Base-by-base conservation (phyloP, 371 early-diverging fungal species). In the Aphelidium insulamus region DNA sequence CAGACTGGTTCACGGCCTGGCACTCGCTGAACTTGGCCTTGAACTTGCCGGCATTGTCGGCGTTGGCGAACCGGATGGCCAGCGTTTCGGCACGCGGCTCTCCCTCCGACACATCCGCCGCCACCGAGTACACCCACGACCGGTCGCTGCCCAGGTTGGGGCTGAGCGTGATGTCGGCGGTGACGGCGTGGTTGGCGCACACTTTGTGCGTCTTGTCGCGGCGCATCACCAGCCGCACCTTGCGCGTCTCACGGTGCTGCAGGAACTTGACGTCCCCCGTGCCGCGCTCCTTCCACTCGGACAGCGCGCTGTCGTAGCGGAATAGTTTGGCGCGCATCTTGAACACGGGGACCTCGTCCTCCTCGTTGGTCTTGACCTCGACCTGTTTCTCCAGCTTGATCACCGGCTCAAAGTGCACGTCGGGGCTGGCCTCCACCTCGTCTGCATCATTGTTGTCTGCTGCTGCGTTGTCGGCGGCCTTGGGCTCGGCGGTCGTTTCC, bases 271-370 rank as follows among this genome's bases (percentile, higher is more conserved):
- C 82, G 50, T 92, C 92, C 40, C 95, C 95, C 20, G 87, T 88
- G 21, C 95, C 92, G 42, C 95, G 83, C 62, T 94, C 95, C 67
- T 94, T 94, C 95, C 95, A 94, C 54, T 91, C 92, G 37, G 68
- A 75, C 40, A 47, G 48, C 24, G 62, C 67, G 50, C 79, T 73
- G 50, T 81, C 80, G 55, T 77, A 91, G 47, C 92, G 82, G 83
- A 86, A 94, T 33, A 94, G 71, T 69, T 90, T 88, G 45, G 90
- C 82, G 33, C 95, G 83, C 95, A 85, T 86, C 57, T 90, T 90
- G 69, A 88, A 94, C 34, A 78, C 36, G 24, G 62, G 59, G 3
- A 74, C 74, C 53, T 94, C 95, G 42, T 91, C 81, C 57, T 92
- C 95, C 65, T 94, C 92, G 36, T 69, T 55, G 2, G 90, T 87